A percentile compares a stretch with the other conserved stretches of the same genome.
Conservation (phyloP, 768 basidiomycete species). For the Podaxis mareebaensis region DNA sequence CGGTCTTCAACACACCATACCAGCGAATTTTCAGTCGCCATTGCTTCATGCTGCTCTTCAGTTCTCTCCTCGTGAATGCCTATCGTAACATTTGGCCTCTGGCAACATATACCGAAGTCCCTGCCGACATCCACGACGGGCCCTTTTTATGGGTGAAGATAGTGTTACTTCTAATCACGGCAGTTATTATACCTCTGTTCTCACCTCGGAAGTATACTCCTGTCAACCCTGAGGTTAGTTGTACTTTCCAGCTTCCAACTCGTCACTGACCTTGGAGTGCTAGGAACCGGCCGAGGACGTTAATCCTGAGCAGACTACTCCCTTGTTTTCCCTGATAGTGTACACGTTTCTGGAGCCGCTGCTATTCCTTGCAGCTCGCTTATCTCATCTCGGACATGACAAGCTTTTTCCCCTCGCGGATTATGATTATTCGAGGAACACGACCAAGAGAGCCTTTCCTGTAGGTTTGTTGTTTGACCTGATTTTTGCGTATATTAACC, state of each 20-base stretch:
- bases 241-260: not conserved
- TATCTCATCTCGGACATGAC: constrained; percentile 51
- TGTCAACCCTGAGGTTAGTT: constrained; percentile 42
- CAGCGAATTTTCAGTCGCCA: constrained; percentile 1
- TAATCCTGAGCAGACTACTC: constrained; percentile 55
- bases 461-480: constrained; percentile 15
- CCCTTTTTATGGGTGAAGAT: constrained; percentile 29
- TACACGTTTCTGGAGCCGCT: constrained; percentile 59
- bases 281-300: constrained; percentile 35
- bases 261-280: not conserved
- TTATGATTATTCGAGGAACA: constrained; percentile 42
- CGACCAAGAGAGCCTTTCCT: constrained; percentile 28
- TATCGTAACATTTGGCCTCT: constrained; percentile 61
- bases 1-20: not conserved
- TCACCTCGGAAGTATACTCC: constrained; percentile 56
- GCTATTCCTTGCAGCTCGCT: constrained; percentile 44
- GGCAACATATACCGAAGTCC: constrained; percentile 40
- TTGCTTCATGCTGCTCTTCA: constrained; percentile 30
- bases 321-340: constrained; percentile 40
- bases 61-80: constrained; percentile 42
- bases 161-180: constrained; percentile 35
- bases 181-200: constrained; percentile 49
- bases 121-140: constrained; percentile 42
- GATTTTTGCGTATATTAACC: not conserved
- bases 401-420: constrained; percentile 66